A percentile compares a stretch with the other conserved stretches of the same genome.
Conservation (phyloP, 345 rosid genomes). For the Bretschneidera sinensis region DNA sequence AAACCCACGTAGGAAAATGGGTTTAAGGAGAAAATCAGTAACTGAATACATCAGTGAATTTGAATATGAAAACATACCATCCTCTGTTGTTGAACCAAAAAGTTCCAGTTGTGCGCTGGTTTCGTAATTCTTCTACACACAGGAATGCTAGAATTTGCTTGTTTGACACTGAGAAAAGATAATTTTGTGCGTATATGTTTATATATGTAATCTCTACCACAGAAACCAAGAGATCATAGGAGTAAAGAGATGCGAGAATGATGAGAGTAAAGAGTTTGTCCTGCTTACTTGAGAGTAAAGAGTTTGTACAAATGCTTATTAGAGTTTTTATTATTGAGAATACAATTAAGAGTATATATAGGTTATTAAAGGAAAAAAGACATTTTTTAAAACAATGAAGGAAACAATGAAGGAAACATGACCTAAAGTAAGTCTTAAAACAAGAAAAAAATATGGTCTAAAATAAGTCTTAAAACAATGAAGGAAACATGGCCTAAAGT, state of each 20-base stretch:
- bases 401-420: no score
- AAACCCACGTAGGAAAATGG: slow-evolving; percentile 34
- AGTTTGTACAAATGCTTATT: not conserved
- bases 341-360: not conserved
- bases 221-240: no score
- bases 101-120: slow-evolving; percentile 23
- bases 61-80: slow-evolving; percentile 15
- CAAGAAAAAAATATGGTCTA: no score
- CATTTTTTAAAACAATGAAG: no score
- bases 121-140: not conserved
- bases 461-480: no score
- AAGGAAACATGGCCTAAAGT: no score
- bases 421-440: no score
- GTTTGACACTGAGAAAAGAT: not conserved
- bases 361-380: no score
- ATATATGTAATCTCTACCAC: no score
- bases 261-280: no score
- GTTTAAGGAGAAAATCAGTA: slow-evolving; percentile 31
- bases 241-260: no score
- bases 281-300: no score
- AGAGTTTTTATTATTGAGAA: not conserved
- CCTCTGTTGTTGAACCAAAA: slow-evolving; percentile 17
- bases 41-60: slow-evolving; percentile 23
- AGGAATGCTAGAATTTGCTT: not conserved
- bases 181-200: not conserved